These are phyloP conservation scores for Annona cherimola DNA, from an alignment of 164 flowering plant species.

Conservation along the genomic window DNA sequence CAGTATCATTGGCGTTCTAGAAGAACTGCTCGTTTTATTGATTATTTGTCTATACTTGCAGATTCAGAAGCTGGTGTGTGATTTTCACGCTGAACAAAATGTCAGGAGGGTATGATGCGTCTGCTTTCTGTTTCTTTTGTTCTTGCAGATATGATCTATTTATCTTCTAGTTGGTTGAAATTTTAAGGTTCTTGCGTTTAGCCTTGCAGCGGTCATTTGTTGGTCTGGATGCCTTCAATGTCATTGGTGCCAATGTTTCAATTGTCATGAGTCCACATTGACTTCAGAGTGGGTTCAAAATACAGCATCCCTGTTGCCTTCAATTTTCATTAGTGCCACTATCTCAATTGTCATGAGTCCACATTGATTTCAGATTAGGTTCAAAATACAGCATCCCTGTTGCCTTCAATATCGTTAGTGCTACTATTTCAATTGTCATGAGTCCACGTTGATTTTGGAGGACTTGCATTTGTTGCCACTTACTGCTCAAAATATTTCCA, in stretches of 20 bases:
- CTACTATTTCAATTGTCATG: not conserved
- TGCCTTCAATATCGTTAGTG: not conserved
- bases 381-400: not conserved
- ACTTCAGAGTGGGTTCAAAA: not conserved
- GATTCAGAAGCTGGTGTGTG: not conserved
- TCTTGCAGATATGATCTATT: not conserved
- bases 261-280: not conserved
- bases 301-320: not conserved
- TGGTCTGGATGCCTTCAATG: not conserved
- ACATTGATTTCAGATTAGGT: not conserved
- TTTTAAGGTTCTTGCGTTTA: not conserved
- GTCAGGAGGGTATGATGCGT: not conserved
- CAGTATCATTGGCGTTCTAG: not conserved
- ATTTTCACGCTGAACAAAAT: not conserved
- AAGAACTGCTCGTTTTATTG: not conserved
- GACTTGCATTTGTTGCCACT: not conserved
- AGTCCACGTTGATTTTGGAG: not conserved
- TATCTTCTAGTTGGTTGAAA: not conserved
- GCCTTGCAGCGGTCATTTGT: not conserved
- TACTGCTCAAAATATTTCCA: not conserved
- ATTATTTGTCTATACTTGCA: not conserved
- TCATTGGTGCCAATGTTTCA: not conserved
- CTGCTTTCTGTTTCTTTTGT: not conserved
- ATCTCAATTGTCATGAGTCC: not conserved
- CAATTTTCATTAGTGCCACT: not conserved